Conservation (phyloP, 805 yeast species). For the Zygosaccharomyces lentus region DNA sequence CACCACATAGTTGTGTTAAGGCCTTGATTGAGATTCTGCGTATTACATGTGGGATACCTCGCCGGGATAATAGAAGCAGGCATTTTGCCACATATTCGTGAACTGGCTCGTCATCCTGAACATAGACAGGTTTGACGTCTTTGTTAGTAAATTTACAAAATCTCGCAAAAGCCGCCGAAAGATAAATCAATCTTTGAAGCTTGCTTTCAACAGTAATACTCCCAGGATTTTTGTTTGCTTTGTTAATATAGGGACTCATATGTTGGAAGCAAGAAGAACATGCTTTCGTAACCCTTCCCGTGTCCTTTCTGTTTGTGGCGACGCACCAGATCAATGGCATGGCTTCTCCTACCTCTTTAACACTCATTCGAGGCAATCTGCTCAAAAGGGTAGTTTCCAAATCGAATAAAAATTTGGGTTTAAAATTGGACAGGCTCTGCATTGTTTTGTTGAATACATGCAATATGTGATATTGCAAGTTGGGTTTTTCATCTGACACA, state of each 20-base stretch:
- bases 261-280: conserved; percentile 56
- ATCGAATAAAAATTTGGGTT: conserved; percentile 46
- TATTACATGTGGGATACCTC: conserved; percentile 33
- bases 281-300: conserved; percentile 52
- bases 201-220: conserved; percentile 38
- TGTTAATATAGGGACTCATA: conserved; percentile 44
- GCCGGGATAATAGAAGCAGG: conserved; percentile 50
- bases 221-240: conserved; percentile 24
- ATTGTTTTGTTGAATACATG: conserved; percentile 51
- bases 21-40: conserved; percentile 53
- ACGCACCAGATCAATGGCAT: conserved; percentile 64
- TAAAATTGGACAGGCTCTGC: conserved; percentile 41
- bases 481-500: conserved; percentile 44
- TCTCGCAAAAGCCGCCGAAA: conserved; percentile 69
- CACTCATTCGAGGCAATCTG: conserved; percentile 55
- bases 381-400: conserved; percentile 51
- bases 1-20: conserved; percentile 53
- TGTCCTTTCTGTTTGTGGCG: conserved; percentile 44
- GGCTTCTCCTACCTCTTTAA: conserved; percentile 64
- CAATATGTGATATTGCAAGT: conserved; percentile 45
- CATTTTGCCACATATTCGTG: conserved; percentile 55
- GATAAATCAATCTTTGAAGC: conserved; percentile 51
- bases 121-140: conserved; percentile 35
- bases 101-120: conserved; percentile 48
- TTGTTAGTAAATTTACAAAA: conserved; percentile 52